Percentiles rank a stretch among this genome's conserved stretches.
phyloP scores from a whole-genome alignment of 1,284 basidiomycete genomes.

The Cutaneotrichosporon sp. region DNA sequence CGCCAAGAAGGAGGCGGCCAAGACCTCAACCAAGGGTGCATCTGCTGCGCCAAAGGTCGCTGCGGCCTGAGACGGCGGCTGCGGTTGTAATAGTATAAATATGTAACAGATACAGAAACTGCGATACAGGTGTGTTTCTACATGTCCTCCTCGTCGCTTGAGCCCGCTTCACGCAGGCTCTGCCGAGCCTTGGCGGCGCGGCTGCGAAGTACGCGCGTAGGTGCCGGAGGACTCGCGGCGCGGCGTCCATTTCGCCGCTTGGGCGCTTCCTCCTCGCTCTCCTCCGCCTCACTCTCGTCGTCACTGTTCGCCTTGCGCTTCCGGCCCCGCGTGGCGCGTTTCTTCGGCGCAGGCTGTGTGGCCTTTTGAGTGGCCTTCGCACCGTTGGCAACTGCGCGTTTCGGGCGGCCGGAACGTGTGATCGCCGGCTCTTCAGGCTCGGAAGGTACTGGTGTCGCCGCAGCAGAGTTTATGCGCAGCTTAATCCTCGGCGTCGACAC shows the following conservation, averaged over 20 bases:
- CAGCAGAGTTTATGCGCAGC: neutral
- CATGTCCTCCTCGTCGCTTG: constrained; percentile 18
- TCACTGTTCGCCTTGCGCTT: constrained; percentile 9
- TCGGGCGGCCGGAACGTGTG: constrained; percentile 3
- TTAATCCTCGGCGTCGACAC: neutral
- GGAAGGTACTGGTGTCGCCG: neutral
- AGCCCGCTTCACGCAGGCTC: constrained; percentile 21
- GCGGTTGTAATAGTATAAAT: neutral
- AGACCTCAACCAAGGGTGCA: too few species aligned
- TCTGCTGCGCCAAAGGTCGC: constrained; percentile 16
- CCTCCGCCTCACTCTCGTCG: constrained; percentile 16
- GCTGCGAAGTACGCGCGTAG: constrained; percentile 26
- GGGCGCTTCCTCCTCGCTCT: constrained; percentile 1
- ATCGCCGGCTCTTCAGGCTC: neutral
- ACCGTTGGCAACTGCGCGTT: neutral
- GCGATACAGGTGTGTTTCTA: constrained; percentile 1
- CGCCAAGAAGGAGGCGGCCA: constrained; percentile 13
- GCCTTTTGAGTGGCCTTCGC: neutral
- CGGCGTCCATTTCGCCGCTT: neutral
- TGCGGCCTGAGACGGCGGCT: constrained; percentile 1
- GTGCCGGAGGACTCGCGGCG: constrained; percentile 5
- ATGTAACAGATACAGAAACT: constrained; percentile 3
- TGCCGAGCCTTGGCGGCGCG: constrained; percentile 18
- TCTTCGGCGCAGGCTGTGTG: neutral
- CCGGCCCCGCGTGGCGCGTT: constrained; percentile 1